Evolutionary conservation across 2,329 filamentous ascomycete genomes (phyloP).

Genomic region (Epichloe sylvatica): DNA sequence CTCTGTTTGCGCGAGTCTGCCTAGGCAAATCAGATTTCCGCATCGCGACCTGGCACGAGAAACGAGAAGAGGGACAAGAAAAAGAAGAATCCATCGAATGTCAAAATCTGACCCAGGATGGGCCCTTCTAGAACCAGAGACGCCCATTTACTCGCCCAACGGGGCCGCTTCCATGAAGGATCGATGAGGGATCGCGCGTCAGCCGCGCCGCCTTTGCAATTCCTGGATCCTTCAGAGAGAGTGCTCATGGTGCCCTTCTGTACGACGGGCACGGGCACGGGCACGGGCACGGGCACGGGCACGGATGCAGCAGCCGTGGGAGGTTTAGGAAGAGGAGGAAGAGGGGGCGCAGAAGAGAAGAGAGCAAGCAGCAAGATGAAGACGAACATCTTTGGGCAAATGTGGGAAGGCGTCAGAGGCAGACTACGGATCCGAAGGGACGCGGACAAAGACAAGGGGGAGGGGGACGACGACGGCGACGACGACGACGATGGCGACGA

Average conservation of each 20-base stretch:
- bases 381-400: conserved; percentile 21
- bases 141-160: conserved; percentile 15
- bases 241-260: conserved; percentile 3
- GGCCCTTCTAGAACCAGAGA: conserved; percentile 17
- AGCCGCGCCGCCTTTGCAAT: conserved; percentile 53
- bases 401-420: conserved; percentile 26
- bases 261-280: background rate
- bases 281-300: too few relatives aligned
- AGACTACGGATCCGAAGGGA: conserved; percentile 18
- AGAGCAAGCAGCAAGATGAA: conserved; percentile 9
- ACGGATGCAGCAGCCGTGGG: background rate
- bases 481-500: conserved; percentile 7
- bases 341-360: background rate
- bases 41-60: background rate
- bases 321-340: background rate
- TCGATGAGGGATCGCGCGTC: conserved; percentile 76
- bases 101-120: conserved; percentile 9
- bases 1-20: too few relatives aligned
- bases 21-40: background rate
- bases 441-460: conserved; percentile 11
- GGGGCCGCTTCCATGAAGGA: conserved; percentile 55
- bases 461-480: conserved; percentile 5
- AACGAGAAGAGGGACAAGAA: background rate
- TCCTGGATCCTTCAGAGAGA: conserved; percentile 34
- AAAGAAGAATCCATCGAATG: background rate